Conservation (phyloP, 805 yeast species). For the Kregervanrija fluxuum region DNA sequence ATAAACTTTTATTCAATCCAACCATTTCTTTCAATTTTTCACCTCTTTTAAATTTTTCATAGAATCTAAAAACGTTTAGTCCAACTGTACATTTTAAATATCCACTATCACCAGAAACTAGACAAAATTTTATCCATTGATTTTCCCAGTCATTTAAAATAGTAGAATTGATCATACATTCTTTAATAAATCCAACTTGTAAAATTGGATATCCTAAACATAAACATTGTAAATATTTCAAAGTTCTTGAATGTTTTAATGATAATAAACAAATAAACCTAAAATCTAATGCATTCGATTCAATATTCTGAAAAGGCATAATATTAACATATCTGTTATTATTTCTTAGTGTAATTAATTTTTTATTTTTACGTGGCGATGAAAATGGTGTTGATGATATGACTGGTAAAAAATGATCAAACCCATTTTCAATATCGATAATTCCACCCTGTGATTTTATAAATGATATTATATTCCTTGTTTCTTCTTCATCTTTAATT, state of each 20-base stretch:
- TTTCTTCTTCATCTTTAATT: conserved; percentile 1
- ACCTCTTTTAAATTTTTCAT: conserved; percentile 29
- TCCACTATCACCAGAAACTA: conserved; percentile 66
- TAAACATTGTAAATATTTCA: conserved; percentile 69
- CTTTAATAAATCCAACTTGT: conserved; percentile 48
- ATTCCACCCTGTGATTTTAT: conserved; percentile 7
- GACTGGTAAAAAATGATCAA: too few relatives aligned
- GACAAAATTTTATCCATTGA: conserved; percentile 46
- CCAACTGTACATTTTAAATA: conserved; percentile 33
- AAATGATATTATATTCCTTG: conserved; percentile 1
- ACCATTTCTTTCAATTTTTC: conserved; percentile 34
- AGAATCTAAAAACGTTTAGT: conserved; percentile 39
- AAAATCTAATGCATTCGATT: conserved; percentile 10
- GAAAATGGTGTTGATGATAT: too few relatives aligned
- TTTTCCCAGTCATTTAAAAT: conserved; percentile 19
- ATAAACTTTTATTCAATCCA: conserved; percentile 27
- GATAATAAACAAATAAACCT: conserved; percentile 65
- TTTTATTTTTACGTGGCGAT: too few relatives aligned
- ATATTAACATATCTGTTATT: too few relatives aligned
- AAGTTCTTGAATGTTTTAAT: conserved; percentile 50
- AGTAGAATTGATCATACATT: conserved; percentile 30
- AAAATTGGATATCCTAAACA: conserved; percentile 85
- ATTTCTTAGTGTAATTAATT: too few relatives aligned
- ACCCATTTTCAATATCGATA: too few relatives aligned
- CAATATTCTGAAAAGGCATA: too few relatives aligned